Evolutionary conservation across 2,329 filamentous ascomycete species (phyloP), one percentile per base, ranked within the genome.

Genomic region (Ploettnerulaceae sp.): DNA sequence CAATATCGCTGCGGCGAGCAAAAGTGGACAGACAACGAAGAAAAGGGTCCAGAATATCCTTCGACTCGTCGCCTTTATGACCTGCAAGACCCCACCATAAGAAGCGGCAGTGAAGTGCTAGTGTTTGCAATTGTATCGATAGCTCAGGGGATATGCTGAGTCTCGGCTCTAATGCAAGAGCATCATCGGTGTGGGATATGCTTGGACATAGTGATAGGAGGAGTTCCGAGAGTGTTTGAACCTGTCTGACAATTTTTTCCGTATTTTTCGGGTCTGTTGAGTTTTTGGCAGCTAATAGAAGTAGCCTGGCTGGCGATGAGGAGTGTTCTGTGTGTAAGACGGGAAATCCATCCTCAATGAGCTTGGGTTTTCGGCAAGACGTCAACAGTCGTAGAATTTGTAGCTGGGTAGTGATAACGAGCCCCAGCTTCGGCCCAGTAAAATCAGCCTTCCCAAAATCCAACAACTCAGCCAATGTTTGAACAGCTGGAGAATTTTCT

Each of bases 151-250:
- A 69, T 3, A 81, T 71, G 49, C 73, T 78, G 6, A 80, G 63
- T 20, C 73, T 71, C 7, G 71, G 65, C 49, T 83, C 76, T 3
- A 66, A 59, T 0, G 79, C 79, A 1, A 71, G 54, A 3, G 64
- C 64, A 57, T 90, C 86, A 31, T 82, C 77, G 7, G 77, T 74
- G 38, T 70, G 69, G 2, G 83, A 79, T n/a, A 84, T 70, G 57
- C 78, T 84, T 1, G 86, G 84, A 21, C 81, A 77, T 1, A 89
- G 66, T 0, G 79, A 76, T 1, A 89, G 67, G 0, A 89, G 67
- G 2, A 73, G 72, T 54, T 86, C 81, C 0, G 82, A 80, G 1
- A 89, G 61, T 0, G 72, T 74, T 39, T 88, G 83, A 14, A 90
- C 67, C 52, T 88, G 83, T 3, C 78, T 79, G 7, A 77, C 72